A percentile compares a stretch with the other conserved stretches of the same genome.
These are phyloP conservation scores for Linnemannia schmuckeri DNA, from an alignment of 192 early-diverging fungal genomes.

Conservation along the genomic window DNA sequence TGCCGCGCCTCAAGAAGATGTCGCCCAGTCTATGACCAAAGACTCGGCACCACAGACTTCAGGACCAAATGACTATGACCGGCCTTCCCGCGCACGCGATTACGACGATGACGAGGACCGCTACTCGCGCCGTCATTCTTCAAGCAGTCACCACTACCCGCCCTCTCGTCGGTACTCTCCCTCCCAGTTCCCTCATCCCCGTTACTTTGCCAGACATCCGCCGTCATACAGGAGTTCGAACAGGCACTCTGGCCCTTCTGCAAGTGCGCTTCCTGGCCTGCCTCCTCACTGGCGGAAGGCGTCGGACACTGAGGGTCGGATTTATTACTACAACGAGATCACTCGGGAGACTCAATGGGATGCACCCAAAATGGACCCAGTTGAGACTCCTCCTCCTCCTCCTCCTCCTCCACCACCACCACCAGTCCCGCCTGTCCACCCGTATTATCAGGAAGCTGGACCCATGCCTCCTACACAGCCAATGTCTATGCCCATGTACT, in stretches of 20 bases:
- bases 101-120: neutral
- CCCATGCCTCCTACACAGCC: conserved; percentile 28
- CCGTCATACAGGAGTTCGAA: conserved; percentile 28
- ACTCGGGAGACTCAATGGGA: conserved; percentile 69
- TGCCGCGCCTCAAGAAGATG: neutral
- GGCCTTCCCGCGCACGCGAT: neutral
- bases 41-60: neutral
- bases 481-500: conserved; percentile 26
- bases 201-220: conserved; percentile 29
- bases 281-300: conserved; percentile 66
- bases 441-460: conserved; percentile 33
- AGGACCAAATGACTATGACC: neutral
- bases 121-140: neutral
- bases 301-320: conserved; percentile 55
- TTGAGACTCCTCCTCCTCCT: neutral
- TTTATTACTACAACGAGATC: conserved; percentile 68
- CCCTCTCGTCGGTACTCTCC: conserved; percentile 23
- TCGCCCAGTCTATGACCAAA: neutral
- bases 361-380: conserved; percentile 56
- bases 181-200: conserved; percentile 30
- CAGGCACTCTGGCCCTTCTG: conserved; percentile 4
- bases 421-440: conserved; percentile 21
- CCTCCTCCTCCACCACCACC: conserved; percentile 27
- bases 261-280: conserved; percentile 31
- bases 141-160: conserved; percentile 15